These are phyloP conservation scores for Fusarium paranaense DNA, from an alignment of 2,329 filamentous ascomycete species.

Conservation along the genomic window DNA sequence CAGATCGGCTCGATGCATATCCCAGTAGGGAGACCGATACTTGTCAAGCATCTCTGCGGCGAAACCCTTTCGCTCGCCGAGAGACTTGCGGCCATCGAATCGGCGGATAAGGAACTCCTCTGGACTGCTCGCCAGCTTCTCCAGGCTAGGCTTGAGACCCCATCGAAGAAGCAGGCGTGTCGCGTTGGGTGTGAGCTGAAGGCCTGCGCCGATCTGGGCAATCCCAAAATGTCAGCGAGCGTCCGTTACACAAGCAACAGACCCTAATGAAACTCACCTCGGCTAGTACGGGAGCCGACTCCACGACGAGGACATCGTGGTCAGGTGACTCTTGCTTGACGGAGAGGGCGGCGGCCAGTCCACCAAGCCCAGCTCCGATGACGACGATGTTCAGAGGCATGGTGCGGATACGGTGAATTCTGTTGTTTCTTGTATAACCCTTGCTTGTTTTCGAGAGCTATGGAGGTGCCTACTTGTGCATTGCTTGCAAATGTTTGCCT, in stretches of 20 bases:
- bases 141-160: background rate
- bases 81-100: conserved; percentile 6
- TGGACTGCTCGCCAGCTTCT: conserved; percentile 4
- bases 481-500: background rate
- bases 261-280: background rate
- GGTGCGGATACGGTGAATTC: background rate
- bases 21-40: conserved; percentile 8
- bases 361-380: conserved; percentile 9
- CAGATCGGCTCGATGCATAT: conserved; percentile 16
- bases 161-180: background rate
- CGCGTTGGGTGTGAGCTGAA: conserved; percentile 3
- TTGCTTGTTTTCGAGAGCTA: no score
- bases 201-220: conserved; percentile 3
- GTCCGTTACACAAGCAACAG: no score
- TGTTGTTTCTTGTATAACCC: background rate
- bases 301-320: conserved; percentile 3
- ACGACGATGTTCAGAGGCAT: conserved; percentile 16
- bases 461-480: background rate
- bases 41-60: conserved; percentile 9
- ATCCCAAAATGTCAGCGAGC: no score
- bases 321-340: conserved; percentile 10
- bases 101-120: conserved; percentile 12
- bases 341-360: conserved; percentile 12
- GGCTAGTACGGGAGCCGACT: conserved; percentile 1
- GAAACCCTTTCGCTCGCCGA: conserved; percentile 5